Evolutionary conservation across 768 basidiomycete species (phyloP).

Genomic region (Tylopilus felleus): DNA sequence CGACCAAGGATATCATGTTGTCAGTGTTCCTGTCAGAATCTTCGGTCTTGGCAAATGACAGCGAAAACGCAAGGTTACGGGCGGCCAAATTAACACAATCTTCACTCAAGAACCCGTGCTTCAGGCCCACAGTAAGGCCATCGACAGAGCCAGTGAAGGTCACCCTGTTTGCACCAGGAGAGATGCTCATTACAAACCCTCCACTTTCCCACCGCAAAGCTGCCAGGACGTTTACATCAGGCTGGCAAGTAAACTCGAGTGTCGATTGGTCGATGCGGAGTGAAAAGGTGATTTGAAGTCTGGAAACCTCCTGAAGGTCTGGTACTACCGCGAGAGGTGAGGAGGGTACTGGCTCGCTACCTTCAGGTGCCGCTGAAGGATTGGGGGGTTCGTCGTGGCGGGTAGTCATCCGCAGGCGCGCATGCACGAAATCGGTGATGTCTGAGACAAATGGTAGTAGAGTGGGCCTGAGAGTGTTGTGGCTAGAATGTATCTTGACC

Average conservation of each 20-base stretch:
- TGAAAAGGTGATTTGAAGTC: constrained; percentile 77
- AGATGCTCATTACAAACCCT: constrained; percentile 78
- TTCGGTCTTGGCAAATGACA: constrained; percentile 59
- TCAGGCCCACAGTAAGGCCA: constrained; percentile 75
- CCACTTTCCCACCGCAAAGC: constrained; percentile 93
- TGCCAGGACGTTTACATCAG: constrained; percentile 90
- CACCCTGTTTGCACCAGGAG: constrained; percentile 68
- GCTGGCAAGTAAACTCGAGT: constrained; percentile 82
- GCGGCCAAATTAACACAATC: constrained; percentile 79
- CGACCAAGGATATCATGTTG: constrained; percentile 64
- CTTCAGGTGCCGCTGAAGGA: constrained; percentile 9
- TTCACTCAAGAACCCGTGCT: constrained; percentile 82
- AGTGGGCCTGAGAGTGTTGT: constrained; percentile 78
- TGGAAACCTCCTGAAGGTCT: constrained; percentile 32
- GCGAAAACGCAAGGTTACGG: constrained; percentile 76
- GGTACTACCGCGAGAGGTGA: constrained; percentile 18
- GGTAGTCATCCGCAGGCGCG: constrained; percentile 57
- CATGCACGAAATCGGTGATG: constrained; percentile 65
- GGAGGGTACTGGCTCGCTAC: constrained; percentile 1
- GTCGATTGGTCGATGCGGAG: constrained; percentile 89
- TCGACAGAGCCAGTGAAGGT: constrained; percentile 77
- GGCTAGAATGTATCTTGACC: constrained; percentile 83
- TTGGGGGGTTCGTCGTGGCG: constrained; percentile 17
- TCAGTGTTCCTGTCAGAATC: constrained; percentile 33
- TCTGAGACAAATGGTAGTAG: constrained; percentile 84